These are phyloP conservation scores for Xylariaceae sp. DNA, from an alignment of 2,329 filamentous ascomycete genomes.

Conservation along the genomic window DNA sequence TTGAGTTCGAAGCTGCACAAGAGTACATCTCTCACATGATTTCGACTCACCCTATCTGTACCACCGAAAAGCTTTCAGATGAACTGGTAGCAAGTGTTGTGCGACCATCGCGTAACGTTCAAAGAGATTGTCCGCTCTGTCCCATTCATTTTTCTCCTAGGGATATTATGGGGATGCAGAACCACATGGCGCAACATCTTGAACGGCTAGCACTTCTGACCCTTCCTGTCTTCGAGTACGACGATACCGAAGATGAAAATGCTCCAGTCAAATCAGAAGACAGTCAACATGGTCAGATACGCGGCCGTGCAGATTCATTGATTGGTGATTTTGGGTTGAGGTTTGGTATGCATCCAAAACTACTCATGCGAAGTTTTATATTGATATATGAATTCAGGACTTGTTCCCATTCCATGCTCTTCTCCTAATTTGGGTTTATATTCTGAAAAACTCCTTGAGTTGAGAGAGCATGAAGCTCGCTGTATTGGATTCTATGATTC, in stretches of 20 bases:
- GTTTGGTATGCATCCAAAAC: neutral
- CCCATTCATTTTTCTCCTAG: neutral
- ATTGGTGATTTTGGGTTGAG: slow-evolving; percentile 2
- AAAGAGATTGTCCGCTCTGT: neutral
- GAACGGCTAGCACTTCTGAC: neutral
- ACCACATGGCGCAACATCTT: neutral
- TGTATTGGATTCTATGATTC: too few relatives aligned
- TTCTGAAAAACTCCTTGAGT: too few relatives aligned
- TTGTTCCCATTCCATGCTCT: too few relatives aligned
- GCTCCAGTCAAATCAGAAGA: neutral
- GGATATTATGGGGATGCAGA: neutral
- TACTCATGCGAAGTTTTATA: too few relatives aligned
- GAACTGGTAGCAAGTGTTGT: neutral
- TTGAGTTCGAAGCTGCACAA: slow-evolving; percentile 15
- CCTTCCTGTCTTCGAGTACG: neutral
- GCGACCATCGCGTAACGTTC: neutral
- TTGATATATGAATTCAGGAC: too few relatives aligned
- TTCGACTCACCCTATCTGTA: neutral
- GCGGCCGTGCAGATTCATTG: neutral
- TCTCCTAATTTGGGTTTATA: too few relatives aligned
- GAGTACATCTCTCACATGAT: slow-evolving; percentile 8
- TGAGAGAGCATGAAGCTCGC: too few relatives aligned
- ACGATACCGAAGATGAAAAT: neutral
- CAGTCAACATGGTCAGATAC: neutral
- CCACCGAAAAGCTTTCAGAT: neutral